phyloP scores from a whole-genome alignment of 345 rosid genomes.

The Carallia brachiata region DNA sequence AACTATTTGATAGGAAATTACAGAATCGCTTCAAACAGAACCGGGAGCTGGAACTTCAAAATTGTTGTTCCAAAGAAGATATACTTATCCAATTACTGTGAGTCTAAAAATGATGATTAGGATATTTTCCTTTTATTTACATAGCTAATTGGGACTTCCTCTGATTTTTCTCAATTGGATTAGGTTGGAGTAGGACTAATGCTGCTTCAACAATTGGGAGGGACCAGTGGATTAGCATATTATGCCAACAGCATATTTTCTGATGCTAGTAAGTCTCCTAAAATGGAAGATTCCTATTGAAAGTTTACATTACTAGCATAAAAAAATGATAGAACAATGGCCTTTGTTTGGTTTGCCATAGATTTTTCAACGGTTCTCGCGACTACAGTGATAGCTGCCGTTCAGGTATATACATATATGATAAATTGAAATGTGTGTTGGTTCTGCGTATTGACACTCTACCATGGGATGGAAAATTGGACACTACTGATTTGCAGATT shows the following conservation, averaged over 20 bases:
- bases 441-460: too few species aligned
- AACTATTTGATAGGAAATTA: slow-evolving; percentile 23
- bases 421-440: too few species aligned
- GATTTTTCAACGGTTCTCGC: slow-evolving; percentile 45
- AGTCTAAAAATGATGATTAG: neutral
- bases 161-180: neutral
- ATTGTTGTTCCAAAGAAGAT: slow-evolving; percentile 18
- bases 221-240: slow-evolving; percentile 35
- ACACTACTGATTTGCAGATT: slow-evolving; percentile 18
- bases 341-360: slow-evolving; percentile 1
- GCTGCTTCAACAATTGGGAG: slow-evolving; percentile 62
- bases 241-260: slow-evolving; percentile 48
- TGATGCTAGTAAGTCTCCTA: slow-evolving; percentile 40
- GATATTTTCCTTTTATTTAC: neutral
- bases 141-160: too few species aligned
- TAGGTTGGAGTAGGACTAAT: slow-evolving; percentile 64
- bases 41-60: slow-evolving; percentile 21
- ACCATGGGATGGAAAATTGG: too few species aligned
- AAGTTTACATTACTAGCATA: slow-evolving; percentile 13
- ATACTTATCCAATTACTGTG: slow-evolving; percentile 17
- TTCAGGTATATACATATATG: slow-evolving; percentile 26
- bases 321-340: slow-evolving; percentile 3
- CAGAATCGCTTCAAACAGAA: slow-evolving; percentile 15
- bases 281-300: neutral
- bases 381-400: slow-evolving; percentile 32